Conservation (phyloP, 345 rosid species). For the Sonneratia alba region DNA sequence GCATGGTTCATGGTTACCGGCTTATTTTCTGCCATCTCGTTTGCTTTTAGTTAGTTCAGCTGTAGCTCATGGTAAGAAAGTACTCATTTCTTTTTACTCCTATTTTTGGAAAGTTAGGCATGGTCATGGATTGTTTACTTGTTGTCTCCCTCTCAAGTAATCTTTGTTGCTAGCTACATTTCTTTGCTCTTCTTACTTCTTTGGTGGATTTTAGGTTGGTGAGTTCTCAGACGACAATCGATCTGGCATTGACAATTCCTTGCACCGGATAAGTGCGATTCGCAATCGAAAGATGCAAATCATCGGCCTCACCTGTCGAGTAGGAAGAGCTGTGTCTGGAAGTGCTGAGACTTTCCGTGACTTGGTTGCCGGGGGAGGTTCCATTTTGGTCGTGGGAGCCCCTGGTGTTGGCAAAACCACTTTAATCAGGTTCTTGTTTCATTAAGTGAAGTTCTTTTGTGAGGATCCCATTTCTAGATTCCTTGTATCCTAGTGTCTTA, state of each 20-base stretch:
- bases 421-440: conserved; percentile 47
- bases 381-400: conserved; percentile 82
- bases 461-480: background rate
- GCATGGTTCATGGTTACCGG: background rate
- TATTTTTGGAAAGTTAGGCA: background rate
- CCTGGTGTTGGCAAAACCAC: conserved; percentile 99
- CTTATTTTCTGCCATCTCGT: background rate
- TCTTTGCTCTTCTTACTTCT: background rate
- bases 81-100: too few relatives aligned
- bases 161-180: background rate
- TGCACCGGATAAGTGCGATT: conserved; percentile 96
- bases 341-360: conserved; percentile 80
- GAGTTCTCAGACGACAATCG: conserved; percentile 92
- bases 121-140: background rate
- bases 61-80: background rate
- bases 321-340: conserved; percentile 83
- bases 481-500: background rate
- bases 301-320: conserved; percentile 91
- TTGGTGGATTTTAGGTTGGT: conserved; percentile 47
- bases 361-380: conserved; percentile 76
- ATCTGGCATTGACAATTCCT: conserved; percentile 74
- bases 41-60: background rate
- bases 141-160: background rate
- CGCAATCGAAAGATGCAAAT: conserved; percentile 79
- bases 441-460: background rate